Evolutionary conservation across 2,329 filamentous ascomycete species (phyloP).

Genomic region (Fusarium marasasianum): DNA sequence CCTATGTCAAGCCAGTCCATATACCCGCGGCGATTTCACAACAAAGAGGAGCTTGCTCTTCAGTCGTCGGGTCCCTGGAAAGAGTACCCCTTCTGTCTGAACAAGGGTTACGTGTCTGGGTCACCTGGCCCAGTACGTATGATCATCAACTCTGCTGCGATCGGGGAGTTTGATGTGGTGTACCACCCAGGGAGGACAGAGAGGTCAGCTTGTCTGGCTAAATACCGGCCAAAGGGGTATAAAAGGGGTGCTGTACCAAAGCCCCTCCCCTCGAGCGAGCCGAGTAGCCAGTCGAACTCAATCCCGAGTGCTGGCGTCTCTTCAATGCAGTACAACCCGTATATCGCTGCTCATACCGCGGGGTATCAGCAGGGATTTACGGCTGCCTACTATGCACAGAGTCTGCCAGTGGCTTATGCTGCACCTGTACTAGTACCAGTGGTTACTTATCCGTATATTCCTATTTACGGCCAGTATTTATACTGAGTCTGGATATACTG

Average conservation of each 20-base stretch:
- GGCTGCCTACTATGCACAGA: neutral
- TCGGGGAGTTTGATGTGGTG: neutral
- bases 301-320: neutral
- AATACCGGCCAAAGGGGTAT: conserved; percentile 19
- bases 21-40: conserved; percentile 5
- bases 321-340: neutral
- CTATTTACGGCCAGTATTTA: neutral
- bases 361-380: neutral
- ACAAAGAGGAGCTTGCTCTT: conserved; percentile 2
- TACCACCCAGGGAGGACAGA: neutral
- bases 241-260: neutral
- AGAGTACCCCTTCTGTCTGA: conserved; percentile 20
- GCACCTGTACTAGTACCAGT: neutral
- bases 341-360: neutral
- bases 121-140: conserved; percentile 14
- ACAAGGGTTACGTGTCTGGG: neutral
- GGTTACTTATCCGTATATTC: neutral
- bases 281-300: neutral
- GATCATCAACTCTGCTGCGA: neutral
- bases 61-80: neutral
- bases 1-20: neutral
- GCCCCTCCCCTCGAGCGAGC: neutral
- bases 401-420: neutral
- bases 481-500: neutral
- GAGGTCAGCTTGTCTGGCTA: neutral